phyloP scores from a whole-genome alignment of 2,329 filamentous ascomycete species.

The Trichoderma sp. region DNA sequence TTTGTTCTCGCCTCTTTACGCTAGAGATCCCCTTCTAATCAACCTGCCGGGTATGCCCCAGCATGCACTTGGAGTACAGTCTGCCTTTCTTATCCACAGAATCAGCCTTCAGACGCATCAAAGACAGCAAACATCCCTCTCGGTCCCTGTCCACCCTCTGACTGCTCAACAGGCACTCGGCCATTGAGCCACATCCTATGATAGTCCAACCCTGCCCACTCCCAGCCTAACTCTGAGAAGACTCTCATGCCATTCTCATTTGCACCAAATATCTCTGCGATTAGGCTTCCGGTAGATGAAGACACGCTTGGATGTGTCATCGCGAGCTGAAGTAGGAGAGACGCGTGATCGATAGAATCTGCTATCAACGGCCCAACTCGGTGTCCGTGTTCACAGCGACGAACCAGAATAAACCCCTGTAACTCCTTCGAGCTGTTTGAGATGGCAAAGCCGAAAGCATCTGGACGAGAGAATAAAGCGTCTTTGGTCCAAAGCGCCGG shows the following conservation, averaged over 20 bases:
- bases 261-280: neutral
- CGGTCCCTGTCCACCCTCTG: neutral
- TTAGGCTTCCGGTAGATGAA: neutral
- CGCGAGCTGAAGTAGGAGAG: neutral
- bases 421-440: neutral
- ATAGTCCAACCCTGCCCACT: neutral
- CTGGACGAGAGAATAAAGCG: neutral
- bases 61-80: neutral
- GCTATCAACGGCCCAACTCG: neutral
- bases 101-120: neutral
- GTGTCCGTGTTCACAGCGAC: neutral
- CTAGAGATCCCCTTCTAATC: neutral
- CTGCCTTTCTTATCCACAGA: neutral
- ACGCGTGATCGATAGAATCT: neutral
- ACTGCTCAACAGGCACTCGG: neutral
- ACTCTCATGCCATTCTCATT: neutral
- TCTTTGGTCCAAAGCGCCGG: neutral
- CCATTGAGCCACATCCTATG: conserved; percentile 9
- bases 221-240: neutral
- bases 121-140: conserved; percentile 1
- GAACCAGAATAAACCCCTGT: neutral
- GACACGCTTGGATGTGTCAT: neutral
- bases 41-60: neutral
- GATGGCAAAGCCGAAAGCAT: conserved; percentile 1
- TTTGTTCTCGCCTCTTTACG: neutral